phyloP scores from a whole-genome alignment of 805 yeast species.

The Pichia cephalocereana region DNA sequence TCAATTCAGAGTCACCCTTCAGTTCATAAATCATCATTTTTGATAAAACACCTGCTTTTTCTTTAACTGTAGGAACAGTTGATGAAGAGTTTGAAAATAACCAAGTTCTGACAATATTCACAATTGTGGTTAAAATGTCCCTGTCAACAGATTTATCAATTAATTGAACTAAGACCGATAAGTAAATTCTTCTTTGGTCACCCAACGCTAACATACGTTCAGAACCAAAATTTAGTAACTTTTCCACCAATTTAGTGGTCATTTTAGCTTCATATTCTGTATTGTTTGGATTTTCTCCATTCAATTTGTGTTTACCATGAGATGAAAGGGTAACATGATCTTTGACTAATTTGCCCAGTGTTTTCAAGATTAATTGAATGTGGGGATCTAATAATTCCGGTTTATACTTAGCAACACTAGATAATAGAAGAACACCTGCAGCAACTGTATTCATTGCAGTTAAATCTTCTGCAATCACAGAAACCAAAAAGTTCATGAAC shows the following conservation, averaged over 20 bases:
- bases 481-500: conserved; percentile 51
- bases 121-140: conserved; percentile 62
- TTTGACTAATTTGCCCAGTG: conserved; percentile 80
- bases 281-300: conserved; percentile 14
- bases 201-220: conserved; percentile 80
- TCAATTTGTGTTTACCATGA: conserved; percentile 27
- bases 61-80: conserved; percentile 83
- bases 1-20: conserved; percentile 71
- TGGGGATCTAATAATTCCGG: conserved; percentile 70
- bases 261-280: conserved; percentile 68
- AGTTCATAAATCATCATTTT: conserved; percentile 92
- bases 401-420: conserved; percentile 68
- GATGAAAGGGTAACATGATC: conserved; percentile 70
- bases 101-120: conserved; percentile 79
- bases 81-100: conserved; percentile 68
- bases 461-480: conserved; percentile 73
- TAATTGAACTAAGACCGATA: conserved; percentile 78
- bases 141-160: conserved; percentile 83
- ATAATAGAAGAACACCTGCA: conserved; percentile 76
- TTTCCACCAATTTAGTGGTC: conserved; percentile 68
- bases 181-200: conserved; percentile 84
- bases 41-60: conserved; percentile 85
- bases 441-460: conserved; percentile 63
- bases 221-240: conserved; percentile 67
- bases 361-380: conserved; percentile 70